Base-by-base conservation (phyloP, 106 monocot species). In the Apostasia ramifera region DNA sequence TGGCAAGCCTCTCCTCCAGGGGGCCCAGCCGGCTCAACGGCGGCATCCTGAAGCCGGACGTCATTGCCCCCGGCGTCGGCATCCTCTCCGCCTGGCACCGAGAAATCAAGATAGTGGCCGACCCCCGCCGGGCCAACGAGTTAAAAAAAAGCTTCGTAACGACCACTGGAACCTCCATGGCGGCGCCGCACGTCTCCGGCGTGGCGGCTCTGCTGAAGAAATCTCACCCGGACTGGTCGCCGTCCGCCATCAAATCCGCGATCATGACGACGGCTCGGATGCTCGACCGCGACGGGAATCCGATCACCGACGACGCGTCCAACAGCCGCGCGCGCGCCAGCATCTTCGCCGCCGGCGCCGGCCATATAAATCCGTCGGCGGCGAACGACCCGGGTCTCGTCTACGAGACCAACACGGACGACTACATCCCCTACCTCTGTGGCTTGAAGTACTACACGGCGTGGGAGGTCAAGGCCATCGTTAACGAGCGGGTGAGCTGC, bases 301-400 rank as follows among this genome's bases (percentile, higher is more conserved):
- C 57, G 12, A 72, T 77, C 42, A 40, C 71, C 6, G 71, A 79
- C 53, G 74, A 69, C 47, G 48, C 10, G 14, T 26, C 8, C 14
- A n/a, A 9, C 41, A 48, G 40, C 40, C 66, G 0, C 26, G 26
- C 26, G 26, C 26, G 26, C 26, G 71, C 82, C 1, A 62, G 46
- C 53, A 44, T 76, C 41, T 79, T 84, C 44, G 79, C 70, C 0
- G 71, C 42, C 37, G 83, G 83, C 0, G 71, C 83, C 4, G 66
- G 50, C 9, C 66, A 66, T 39, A 50, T 66, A 37, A 66, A 66
- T 48, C 66, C 66, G 1, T 3, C 5, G 37, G 38, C 47, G 66
- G 66, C 66, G 0, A 47, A 26, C 37, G 51, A 66, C 49, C 66
- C 66, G 2, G 50, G 66, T 2, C 66, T 66, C 1, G 66, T 66